Base-by-base conservation (phyloP, 1,139 yeast species). In the Hansenula anomala region DNA sequence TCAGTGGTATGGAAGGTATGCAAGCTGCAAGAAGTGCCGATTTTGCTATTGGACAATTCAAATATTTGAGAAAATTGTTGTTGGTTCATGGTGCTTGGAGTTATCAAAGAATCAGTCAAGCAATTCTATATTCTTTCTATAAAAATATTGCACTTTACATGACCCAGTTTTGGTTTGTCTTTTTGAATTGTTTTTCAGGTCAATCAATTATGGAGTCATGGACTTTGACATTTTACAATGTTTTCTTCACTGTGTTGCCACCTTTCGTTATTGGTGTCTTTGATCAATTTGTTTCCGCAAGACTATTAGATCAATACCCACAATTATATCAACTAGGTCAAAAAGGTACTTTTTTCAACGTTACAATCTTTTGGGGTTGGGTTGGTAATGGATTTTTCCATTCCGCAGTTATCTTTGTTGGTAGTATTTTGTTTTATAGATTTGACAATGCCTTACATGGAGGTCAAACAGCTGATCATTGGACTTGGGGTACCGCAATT, bases 1-100 rank as follows among this genome's bases (percentile, higher is more conserved):
- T 92, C 50, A 87, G 94, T 56, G 99, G 99, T 52, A 86, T 88
- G 87, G 98, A 94, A 66, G 99, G 99, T 52, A 90, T 90, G 89
- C 99, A 94, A 62, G 98, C 98, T 9, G 97, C 98, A 0, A 75
- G 98, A 61, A 82, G 95, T 61, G 98, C 99, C 0, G 99, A 94
- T 69, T 80, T 92, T 44, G 90, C 97, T 1, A 88, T 94, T 63
- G 98, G 97, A 0, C 98, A 94, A 60, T 94, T 94, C 73, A 80
- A 82, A 58, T 92, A 76, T 58, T 72, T 94, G 64, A 77, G 79
- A 51, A 90, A 87, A 57, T 64, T 94, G 41, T 65, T 94, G 37
- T 69, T 94, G 35, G 98, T 94, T 10, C 99, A 94, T 60, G 99
- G 99, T 1, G 71, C 96, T 5, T 94, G 99, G 99, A 86, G 96